Conservation (phyloP, 2,329 filamentous ascomycete species). For the Penicillium janthinellum region DNA sequence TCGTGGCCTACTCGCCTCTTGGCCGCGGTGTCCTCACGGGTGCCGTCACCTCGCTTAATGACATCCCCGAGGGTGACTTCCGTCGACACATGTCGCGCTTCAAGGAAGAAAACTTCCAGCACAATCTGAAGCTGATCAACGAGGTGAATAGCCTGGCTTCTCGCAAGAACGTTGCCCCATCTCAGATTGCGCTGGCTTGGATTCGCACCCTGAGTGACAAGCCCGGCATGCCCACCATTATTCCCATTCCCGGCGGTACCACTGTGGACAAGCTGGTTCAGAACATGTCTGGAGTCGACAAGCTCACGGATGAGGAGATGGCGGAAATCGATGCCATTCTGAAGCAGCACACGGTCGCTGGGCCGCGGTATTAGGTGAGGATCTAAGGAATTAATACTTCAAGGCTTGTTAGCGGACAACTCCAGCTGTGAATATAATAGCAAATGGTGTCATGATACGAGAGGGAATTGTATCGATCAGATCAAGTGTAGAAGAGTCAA, state of each 20-base stretch:
- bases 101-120: conserved; percentile 52
- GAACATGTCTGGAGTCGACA: conserved; percentile 34
- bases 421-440: conserved; percentile 7
- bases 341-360: conserved; percentile 46
- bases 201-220: conserved; percentile 46
- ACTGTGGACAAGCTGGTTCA: conserved; percentile 40
- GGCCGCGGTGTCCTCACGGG: conserved; percentile 59
- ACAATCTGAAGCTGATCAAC: conserved; percentile 54
- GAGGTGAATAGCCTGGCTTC: conserved; percentile 49
- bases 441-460: not conserved
- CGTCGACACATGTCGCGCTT: conserved; percentile 51
- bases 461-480: conserved; percentile 33
- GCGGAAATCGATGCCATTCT: conserved; percentile 56
- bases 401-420: conserved; percentile 18
- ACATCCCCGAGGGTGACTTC: conserved; percentile 53
- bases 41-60: conserved; percentile 48
- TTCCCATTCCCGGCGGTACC: conserved; percentile 42
- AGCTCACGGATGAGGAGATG: conserved; percentile 42
- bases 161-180: conserved; percentile 47
- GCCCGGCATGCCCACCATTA: conserved; percentile 47
- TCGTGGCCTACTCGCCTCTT: conserved; percentile 63
- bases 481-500: conserved; percentile 52
- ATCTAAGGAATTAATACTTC: conserved; percentile 4
- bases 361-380: conserved; percentile 29
- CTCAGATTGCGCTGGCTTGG: conserved; percentile 55